Conservation (phyloP, 2,329 filamentous ascomycete species). For the Ceratocystis alfenasii region DNA sequence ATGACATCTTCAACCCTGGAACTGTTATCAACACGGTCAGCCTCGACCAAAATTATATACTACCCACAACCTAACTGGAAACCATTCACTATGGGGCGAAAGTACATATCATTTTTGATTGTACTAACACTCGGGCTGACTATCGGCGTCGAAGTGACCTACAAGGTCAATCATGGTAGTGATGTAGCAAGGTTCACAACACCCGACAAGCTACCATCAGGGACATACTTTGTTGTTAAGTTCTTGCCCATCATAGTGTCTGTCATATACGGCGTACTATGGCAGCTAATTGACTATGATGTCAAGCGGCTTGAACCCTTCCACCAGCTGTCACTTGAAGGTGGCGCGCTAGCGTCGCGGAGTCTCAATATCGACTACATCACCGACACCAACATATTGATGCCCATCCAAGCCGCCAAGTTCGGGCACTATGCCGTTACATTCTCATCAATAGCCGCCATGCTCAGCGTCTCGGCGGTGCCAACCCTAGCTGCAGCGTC, state of each 20-base stretch:
- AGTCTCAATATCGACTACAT: conserved; percentile 66
- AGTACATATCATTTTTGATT: conserved; percentile 45
- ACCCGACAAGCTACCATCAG: conserved; percentile 39
- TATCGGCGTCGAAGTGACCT: conserved; percentile 43
- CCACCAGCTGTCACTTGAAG: conserved; percentile 50
- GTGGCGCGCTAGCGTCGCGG: conserved; percentile 49
- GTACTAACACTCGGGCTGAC: conserved; percentile 43
- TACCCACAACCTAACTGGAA: conserved; percentile 56
- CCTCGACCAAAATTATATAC: conserved; percentile 30
- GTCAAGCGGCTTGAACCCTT: conserved; percentile 55
- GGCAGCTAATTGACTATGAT: conserved; percentile 55
- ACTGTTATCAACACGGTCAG: conserved; percentile 23
- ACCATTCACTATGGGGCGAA: conserved; percentile 52
- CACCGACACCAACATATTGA: conserved; percentile 53
- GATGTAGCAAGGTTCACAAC: conserved; percentile 35
- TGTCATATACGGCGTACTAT: conserved; percentile 51
- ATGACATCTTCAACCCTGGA: background rate
- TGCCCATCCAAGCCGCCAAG: conserved; percentile 50
- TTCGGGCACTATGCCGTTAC: conserved; percentile 57
- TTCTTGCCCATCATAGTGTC: conserved; percentile 51
- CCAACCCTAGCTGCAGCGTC: conserved; percentile 56
- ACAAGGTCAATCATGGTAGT: conserved; percentile 22
- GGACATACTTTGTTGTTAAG: conserved; percentile 49
- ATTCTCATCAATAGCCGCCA: conserved; percentile 50
- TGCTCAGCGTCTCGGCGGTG: conserved; percentile 55